These are phyloP conservation scores for Botrytis cinerea DNA, from an alignment of 2,329 filamentous ascomycete species.

Conservation along the genomic window DNA sequence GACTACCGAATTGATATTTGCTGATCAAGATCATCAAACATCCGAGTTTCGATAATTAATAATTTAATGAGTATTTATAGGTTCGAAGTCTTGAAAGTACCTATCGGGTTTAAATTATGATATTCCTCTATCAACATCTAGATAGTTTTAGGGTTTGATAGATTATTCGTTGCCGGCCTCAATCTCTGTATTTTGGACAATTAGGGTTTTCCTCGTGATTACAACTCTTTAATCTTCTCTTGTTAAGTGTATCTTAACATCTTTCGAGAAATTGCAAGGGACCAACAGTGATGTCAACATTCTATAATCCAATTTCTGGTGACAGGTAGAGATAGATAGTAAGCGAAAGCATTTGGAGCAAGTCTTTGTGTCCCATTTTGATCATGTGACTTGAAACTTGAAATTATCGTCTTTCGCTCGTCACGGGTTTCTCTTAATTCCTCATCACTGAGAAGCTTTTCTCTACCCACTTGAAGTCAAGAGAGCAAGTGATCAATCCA, in stretches of 20 bases:
- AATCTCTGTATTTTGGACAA: background rate
- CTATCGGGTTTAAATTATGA: background rate
- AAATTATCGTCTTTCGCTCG: background rate
- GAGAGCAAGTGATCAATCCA: background rate
- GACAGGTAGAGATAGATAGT: background rate
- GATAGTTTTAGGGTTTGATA: background rate
- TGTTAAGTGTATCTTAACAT: background rate
- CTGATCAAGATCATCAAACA: background rate
- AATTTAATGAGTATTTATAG: background rate
- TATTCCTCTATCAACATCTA: background rate
- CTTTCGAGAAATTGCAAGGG: background rate
- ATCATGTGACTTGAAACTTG: constrained; percentile 2
- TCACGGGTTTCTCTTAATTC: background rate
- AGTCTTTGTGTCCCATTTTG: background rate
- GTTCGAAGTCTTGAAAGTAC: background rate
- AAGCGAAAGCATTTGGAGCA: background rate
- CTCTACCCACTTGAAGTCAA: background rate
- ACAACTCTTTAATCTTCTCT: background rate
- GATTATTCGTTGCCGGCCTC: background rate
- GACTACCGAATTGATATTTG: background rate
- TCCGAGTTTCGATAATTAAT: background rate
- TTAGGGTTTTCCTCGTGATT: background rate
- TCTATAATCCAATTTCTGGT: background rate
- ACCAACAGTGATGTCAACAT: background rate
- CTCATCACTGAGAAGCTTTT: background rate